Percentiles rank a stretch among this genome's conserved stretches.
phyloP scores from a whole-genome alignment of 176 grass and related monocot species.

The Aegilops sharonensis region DNA sequence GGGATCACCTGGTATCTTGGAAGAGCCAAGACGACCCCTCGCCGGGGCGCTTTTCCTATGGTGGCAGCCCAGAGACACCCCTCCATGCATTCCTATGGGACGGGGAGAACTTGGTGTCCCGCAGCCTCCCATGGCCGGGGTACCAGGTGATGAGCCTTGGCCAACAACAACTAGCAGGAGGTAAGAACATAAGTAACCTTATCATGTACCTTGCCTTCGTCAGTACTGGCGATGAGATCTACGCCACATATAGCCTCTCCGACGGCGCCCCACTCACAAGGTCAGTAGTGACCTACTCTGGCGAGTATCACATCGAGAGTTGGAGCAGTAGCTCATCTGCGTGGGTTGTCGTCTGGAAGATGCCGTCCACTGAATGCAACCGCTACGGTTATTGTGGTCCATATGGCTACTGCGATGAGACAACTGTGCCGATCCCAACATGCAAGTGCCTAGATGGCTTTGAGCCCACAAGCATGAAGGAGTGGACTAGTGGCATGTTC shows the following conservation, averaged over 20 bases:
- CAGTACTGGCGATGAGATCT: not conserved
- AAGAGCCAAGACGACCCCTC: constrained; percentile 9
- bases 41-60: not conserved
- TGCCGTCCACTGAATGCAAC: constrained; percentile 1
- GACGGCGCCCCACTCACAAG: not conserved
- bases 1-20: constrained; percentile 22
- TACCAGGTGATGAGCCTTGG: not conserved
- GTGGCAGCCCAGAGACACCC: not conserved
- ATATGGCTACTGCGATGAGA: constrained; percentile 33
- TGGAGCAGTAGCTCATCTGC: not conserved
- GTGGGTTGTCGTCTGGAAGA: not conserved
- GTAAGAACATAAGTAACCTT: not conserved
- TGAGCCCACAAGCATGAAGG: not conserved
- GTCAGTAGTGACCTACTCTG: constrained; percentile 9
- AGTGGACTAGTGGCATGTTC: not conserved
- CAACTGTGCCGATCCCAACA: not conserved
- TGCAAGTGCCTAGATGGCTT: constrained; percentile 10
- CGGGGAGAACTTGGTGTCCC: not conserved
- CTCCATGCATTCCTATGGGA: not conserved
- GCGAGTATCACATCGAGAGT: not conserved
- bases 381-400: constrained; percentile 31
- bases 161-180: not conserved
- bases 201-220: not conserved
- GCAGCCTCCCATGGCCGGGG: constrained; percentile 35
- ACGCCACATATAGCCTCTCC: not conserved